These are phyloP conservation scores for Cystobasidium onofrii DNA, from an alignment of 768 basidiomycete species.

Conservation along the genomic window DNA sequence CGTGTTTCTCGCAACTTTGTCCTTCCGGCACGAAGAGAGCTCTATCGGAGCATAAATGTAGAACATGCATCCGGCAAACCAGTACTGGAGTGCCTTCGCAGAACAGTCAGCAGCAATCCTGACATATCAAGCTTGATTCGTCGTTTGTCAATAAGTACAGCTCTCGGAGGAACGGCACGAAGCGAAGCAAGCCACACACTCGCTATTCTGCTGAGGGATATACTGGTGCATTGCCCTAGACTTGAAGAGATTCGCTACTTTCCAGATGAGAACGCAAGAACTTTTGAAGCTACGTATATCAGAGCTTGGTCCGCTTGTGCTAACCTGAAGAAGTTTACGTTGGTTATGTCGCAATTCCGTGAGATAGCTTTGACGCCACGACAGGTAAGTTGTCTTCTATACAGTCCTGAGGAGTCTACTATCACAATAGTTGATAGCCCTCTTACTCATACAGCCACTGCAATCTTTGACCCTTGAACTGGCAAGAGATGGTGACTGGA, in stretches of 20 bases:
- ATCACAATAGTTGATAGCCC: too few species aligned
- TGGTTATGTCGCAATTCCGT: slow-evolving; percentile 8
- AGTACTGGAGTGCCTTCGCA: not conserved
- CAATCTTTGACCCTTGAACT: not conserved
- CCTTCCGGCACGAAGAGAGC: not conserved
- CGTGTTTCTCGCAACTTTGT: not conserved
- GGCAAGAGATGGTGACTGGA: not conserved
- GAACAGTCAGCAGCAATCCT: not conserved
- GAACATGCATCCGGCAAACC: not conserved
- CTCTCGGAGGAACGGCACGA: not conserved
- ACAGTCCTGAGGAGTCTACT: too few species aligned
- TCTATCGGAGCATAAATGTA: not conserved
- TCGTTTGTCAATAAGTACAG: not conserved
- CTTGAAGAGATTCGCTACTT: not conserved
- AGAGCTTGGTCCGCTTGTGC: not conserved
- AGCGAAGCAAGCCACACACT: not conserved
- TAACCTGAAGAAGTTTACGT: not conserved
- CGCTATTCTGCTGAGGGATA: not conserved
- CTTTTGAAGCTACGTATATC: not conserved
- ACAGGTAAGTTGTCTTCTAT: not conserved
- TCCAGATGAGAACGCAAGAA: not conserved
- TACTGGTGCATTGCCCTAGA: not conserved
- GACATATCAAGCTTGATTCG: not conserved
- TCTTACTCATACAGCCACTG: not conserved
- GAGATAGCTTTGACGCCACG: not conserved